phyloP scores from a whole-genome alignment of 495 filamentous ascomycete species.

The Trichoderma gamsii region DNA sequence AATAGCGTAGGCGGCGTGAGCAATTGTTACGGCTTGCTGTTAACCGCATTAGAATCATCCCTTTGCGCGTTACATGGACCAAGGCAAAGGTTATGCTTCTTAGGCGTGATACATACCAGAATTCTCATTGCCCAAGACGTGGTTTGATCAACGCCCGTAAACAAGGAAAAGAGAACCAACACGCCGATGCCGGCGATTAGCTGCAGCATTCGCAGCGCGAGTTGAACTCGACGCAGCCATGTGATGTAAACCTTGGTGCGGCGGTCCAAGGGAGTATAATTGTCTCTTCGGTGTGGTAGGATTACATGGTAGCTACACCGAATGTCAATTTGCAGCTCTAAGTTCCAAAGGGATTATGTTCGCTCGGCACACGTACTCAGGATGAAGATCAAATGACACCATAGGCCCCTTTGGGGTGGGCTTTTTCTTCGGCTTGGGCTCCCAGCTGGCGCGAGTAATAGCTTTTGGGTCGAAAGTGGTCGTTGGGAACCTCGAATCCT shows the following conservation, averaged over 20 bases:
- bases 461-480: constrained; percentile 74
- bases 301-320: constrained; percentile 31
- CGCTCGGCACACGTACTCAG: constrained; percentile 55
- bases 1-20: constrained; percentile 67
- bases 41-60: background rate
- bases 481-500: constrained; percentile 44
- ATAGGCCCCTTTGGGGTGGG: constrained; percentile 67
- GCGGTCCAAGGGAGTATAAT: constrained; percentile 57
- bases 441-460: constrained; percentile 65
- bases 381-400: constrained; percentile 72
- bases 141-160: constrained; percentile 55
- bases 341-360: background rate
- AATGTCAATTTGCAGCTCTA: constrained; percentile 18
- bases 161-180: constrained; percentile 64
- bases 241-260: constrained; percentile 64
- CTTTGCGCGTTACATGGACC: background rate
- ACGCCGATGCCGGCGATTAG: constrained; percentile 64
- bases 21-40: constrained; percentile 62
- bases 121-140: constrained; percentile 71
- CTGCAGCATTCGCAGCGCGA: constrained; percentile 57
- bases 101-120: constrained; percentile 49
- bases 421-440: constrained; percentile 46
- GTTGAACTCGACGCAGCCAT: constrained; percentile 55
- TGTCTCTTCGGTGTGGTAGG: constrained; percentile 24
- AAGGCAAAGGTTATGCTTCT: background rate